Evolutionary conservation across 2,329 filamentous ascomycete genomes (phyloP).

Genomic region (Coniochaeta hoffmannii): DNA sequence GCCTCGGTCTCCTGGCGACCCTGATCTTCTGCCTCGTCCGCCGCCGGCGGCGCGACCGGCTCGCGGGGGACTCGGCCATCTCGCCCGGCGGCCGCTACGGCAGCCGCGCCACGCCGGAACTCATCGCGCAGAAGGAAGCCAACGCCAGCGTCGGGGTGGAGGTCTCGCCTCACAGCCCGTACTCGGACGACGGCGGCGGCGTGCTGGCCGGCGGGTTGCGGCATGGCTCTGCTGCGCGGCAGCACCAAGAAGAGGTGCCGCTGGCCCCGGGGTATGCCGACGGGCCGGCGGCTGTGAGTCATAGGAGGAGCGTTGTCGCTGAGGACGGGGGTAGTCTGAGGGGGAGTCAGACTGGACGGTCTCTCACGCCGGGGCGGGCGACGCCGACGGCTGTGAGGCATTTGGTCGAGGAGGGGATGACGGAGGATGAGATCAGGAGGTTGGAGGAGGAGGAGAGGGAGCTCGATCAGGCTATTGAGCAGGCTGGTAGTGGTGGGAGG

Average conservation of each 20-base stretch:
- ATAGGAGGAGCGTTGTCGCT: too few relatives aligned
- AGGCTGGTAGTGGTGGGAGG: conserved; percentile 15
- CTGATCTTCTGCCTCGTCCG: conserved; percentile 36
- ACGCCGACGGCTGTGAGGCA: conserved; percentile 33
- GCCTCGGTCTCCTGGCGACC: conserved; percentile 29
- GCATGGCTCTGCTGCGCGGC: conserved; percentile 8
- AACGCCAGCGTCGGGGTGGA: conserved; percentile 26
- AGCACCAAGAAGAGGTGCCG: conserved; percentile 13
- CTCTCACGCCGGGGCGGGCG: conserved; percentile 7
- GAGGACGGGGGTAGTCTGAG: neutral
- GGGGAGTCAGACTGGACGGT: conserved; percentile 1
- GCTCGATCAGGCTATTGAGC: conserved; percentile 49
- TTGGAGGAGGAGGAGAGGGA: conserved; percentile 51
- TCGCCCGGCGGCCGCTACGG: conserved; percentile 14
- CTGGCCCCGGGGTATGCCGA: conserved; percentile 28
- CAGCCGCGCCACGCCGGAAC: conserved; percentile 21
- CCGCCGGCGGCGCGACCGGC: conserved; percentile 24
- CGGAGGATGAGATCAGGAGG: conserved; percentile 44
- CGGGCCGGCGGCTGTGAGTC: neutral
- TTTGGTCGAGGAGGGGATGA: conserved; percentile 55
- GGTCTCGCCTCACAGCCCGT: conserved; percentile 31
- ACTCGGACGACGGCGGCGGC: conserved; percentile 30
- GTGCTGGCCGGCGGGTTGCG: neutral
- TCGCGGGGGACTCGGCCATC: neutral
- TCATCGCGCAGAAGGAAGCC: conserved; percentile 39